Percentiles rank a stretch among this genome's conserved stretches.
Evolutionary conservation across 2,329 filamentous ascomycete species (phyloP).

Genomic region (Fusarium euwallaceae): DNA sequence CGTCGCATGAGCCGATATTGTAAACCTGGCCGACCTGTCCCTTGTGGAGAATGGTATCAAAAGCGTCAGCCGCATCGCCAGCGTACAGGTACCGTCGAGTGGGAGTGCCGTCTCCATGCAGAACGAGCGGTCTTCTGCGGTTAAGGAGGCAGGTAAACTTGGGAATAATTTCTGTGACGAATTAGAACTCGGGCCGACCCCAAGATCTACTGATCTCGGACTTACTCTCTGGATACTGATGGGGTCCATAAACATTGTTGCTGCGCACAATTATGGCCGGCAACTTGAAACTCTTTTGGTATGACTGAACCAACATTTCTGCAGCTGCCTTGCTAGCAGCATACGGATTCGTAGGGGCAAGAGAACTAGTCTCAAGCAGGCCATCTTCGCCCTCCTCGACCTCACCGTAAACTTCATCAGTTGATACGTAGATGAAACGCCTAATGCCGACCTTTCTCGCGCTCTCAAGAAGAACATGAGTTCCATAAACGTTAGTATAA

Average conservation of each 20-base stretch:
- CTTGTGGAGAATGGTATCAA: slow-evolving; percentile 86
- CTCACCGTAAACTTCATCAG: slow-evolving; percentile 89
- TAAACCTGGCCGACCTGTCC: slow-evolving; percentile 82
- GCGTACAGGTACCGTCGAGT: slow-evolving; percentile 83
- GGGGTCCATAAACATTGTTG: slow-evolving; percentile 89
- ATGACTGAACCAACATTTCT: slow-evolving; percentile 90
- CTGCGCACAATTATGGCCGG: slow-evolving; percentile 84
- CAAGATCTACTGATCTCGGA: slow-evolving; percentile 3
- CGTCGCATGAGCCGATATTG: slow-evolving; percentile 84
- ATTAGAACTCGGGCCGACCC: slow-evolving; percentile 6
- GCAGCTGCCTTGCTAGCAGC: slow-evolving; percentile 85
- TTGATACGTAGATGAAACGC: slow-evolving; percentile 85
- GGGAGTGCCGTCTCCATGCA: slow-evolving; percentile 82
- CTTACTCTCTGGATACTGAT: slow-evolving; percentile 87
- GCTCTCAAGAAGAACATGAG: slow-evolving; percentile 84
- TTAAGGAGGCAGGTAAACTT: slow-evolving; percentile 83
- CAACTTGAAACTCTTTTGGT: slow-evolving; percentile 84
- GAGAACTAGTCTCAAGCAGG: slow-evolving; percentile 77
- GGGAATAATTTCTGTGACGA: slow-evolving; percentile 79
- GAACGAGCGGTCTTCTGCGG: slow-evolving; percentile 73
- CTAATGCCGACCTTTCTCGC: slow-evolving; percentile 78
- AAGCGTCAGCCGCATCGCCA: slow-evolving; percentile 83
- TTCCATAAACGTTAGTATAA: slow-evolving; percentile 84
- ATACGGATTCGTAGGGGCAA: slow-evolving; percentile 86
- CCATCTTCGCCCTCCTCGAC: slow-evolving; percentile 79